These are phyloP conservation scores for Chlamydomonas incerta DNA, from an alignment of 139 green algal species.

Conservation along the genomic window DNA sequence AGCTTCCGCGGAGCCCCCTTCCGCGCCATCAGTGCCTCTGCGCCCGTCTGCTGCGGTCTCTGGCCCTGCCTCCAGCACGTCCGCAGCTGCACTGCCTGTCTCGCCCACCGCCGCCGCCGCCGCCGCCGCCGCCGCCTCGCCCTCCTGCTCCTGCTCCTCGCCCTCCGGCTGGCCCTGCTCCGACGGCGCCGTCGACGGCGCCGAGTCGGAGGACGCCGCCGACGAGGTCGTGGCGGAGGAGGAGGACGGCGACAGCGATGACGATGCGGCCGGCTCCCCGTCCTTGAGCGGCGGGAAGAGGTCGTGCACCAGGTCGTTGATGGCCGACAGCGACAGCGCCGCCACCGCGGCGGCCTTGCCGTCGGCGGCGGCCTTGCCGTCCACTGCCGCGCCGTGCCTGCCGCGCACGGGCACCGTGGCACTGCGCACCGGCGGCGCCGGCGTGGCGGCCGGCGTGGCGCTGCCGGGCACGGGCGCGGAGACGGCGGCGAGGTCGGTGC, in stretches of 20 bases:
- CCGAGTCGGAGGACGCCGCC: neutral
- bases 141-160: no score
- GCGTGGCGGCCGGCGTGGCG: neutral
- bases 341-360: conserved; percentile 23
- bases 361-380: conserved; percentile 5
- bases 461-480: neutral
- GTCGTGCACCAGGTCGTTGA: conserved; percentile 79
- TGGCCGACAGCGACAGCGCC: conserved; percentile 67
- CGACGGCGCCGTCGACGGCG: no score
- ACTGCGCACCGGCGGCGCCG: neutral
- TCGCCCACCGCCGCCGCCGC: no score
- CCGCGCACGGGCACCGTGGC: neutral
- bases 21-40: no score
- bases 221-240: neutral
- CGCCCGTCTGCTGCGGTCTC: no score
- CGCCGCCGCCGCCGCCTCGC: no score
- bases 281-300: conserved; percentile 75
- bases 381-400: neutral
- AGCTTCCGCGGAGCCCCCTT: no score
- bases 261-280: neutral
- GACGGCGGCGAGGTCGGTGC: neutral
- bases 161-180: no score
- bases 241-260: neutral
- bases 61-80: no score
- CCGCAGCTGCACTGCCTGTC: no score